These are phyloP conservation scores for Colletotrichum falcatum DNA, from an alignment of 2,329 filamentous ascomycete species.

Conservation along the genomic window DNA sequence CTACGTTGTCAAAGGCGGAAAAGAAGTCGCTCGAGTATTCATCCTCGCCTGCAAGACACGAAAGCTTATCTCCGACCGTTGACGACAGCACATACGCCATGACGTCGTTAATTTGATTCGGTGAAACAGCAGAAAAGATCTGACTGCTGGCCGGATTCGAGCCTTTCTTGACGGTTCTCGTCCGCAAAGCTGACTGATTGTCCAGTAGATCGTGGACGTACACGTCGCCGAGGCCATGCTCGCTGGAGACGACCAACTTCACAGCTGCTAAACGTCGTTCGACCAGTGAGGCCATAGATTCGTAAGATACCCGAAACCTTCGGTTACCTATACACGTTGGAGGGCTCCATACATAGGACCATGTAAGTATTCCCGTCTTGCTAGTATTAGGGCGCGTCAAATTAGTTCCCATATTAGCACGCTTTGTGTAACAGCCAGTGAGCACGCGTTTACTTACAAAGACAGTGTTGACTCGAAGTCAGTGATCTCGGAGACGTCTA, in stretches of 20 bases:
- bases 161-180: not conserved
- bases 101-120: not conserved
- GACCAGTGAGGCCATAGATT: not conserved
- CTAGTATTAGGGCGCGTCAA: not conserved
- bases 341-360: not conserved
- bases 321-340: not conserved
- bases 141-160: not conserved
- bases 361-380: not conserved
- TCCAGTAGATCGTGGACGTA: not conserved
- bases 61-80: not conserved
- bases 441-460: conserved; percentile 12
- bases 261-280: not conserved
- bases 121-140: not conserved
- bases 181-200: not conserved
- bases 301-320: not conserved
- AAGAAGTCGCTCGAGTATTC: not conserved
- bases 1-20: not conserved
- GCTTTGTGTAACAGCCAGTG: not conserved
- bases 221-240: not conserved
- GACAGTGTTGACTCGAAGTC: conserved; percentile 23
- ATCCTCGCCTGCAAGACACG: not conserved
- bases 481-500: conserved; percentile 18
- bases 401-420: not conserved
- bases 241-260: not conserved
- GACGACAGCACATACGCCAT: not conserved